Base-by-base conservation (phyloP, 2,329 filamentous ascomycete species). In the Lachnellula cervina region DNA sequence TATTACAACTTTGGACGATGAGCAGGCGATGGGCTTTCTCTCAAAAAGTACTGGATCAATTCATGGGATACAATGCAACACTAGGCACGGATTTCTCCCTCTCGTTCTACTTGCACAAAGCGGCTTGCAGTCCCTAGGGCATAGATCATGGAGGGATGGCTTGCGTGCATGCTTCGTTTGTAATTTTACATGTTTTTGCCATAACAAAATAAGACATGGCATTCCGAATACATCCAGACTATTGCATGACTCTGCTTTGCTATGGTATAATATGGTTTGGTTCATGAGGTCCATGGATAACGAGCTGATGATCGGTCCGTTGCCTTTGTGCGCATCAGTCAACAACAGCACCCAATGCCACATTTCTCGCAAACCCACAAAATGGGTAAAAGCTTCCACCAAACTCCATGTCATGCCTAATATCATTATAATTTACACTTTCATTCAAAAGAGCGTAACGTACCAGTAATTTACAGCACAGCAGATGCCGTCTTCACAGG, bases 391-490 rank as follows among this genome's bases (percentile, higher is more conserved):
- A 80, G 0, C 81, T 79, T 0, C 88, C 87, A 25, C 76, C 77
- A 64, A 89, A 92, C 32, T 90, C 86, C 80, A 92, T 87, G 68
- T 93, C 88, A 62, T 91, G 91, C 87, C 84, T 87, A 59, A 25
- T 16, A 49, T 62, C 35, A 62, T 50, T 28, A 52, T 19, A 38
- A 52, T 55, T 54, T 49, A 38, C 23, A 45, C 7, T 16, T 38
- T 40, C 17, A 25, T 13, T 23, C 37, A 32, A 9, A 17, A 52
- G 34, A 34, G 38, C 21, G 3, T 14, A 13, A 64, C 74, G 67
- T 70, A 87, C 87, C 89, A 94, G 70, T 93, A 93, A 66, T 94
- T 94, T 38, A 91, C 84, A 1, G 89, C 88, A 54, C 88, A 83
- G 43, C 88, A 90, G 34, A 92, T 82, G 0, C 85, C 86, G 59